Evolutionary conservation across 1,284 basidiomycete species (phyloP).

Genomic region (Rhodotorula glutinis): DNA sequence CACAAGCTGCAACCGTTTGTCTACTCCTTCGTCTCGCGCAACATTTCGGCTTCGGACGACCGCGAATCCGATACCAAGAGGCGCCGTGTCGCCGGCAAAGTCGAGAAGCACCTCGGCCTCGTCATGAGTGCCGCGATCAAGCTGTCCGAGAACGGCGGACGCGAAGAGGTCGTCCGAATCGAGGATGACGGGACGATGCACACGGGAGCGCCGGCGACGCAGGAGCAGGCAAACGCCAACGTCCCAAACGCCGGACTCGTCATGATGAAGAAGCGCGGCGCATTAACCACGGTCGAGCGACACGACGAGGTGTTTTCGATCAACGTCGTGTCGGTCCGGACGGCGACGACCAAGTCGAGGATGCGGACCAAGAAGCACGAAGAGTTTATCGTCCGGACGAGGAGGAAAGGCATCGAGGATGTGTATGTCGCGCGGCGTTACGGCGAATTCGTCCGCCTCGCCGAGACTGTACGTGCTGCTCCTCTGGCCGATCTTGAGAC

Average conservation of each 20-base stretch:
- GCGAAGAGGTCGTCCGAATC: conserved; percentile 82
- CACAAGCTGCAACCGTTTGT: conserved; percentile 90
- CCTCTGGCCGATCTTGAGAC: too few species aligned
- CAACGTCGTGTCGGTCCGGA: conserved; percentile 80
- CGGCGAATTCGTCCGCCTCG: conserved; percentile 86
- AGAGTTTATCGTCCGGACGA: conserved; percentile 93
- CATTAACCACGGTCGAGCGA: conserved; percentile 15
- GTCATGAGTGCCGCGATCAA: conserved; percentile 78
- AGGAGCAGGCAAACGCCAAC: conserved; percentile 55
- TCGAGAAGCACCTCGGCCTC: conserved; percentile 77
- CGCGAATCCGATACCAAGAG: conserved; percentile 58
- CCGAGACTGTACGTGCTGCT: conserved; percentile 64
- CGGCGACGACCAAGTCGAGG: conserved; percentile 73
- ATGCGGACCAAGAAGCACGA: conserved; percentile 78
- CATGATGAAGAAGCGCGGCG: conserved; percentile 12
- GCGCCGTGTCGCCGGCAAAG: conserved; percentile 64
- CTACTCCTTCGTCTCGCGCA: conserved; percentile 71
- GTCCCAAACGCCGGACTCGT: conserved; percentile 12
- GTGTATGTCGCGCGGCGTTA: conserved; percentile 88
- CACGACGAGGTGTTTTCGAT: conserved; percentile 67
- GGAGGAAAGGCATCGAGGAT: conserved; percentile 66
- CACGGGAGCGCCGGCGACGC: conserved; percentile 69
- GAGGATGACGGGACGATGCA: conserved; percentile 48
- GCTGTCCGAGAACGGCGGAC: conserved; percentile 59
- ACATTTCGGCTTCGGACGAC: conserved; percentile 65